A percentile compares a stretch with the other conserved stretches of the same genome.
Evolutionary conservation across 1,284 basidiomycete species (phyloP).

Genomic region (Tremellales sp.): DNA sequence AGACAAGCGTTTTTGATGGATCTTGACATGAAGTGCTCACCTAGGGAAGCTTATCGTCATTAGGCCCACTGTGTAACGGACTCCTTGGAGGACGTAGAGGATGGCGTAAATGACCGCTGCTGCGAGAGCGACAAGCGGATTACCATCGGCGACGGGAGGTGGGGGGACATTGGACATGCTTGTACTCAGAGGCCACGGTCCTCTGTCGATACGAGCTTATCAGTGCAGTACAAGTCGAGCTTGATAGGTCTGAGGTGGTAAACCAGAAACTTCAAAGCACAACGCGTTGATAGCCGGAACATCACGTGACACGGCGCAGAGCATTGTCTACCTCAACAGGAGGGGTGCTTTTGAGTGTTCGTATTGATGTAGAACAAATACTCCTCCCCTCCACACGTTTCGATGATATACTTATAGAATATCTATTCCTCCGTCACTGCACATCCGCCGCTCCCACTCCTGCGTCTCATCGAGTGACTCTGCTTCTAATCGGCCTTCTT

Average conservation of each 20-base stretch:
- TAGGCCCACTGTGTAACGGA: constrained; percentile 66
- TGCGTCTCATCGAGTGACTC: not conserved
- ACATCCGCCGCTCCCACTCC: not conserved
- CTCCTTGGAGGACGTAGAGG: constrained; percentile 73
- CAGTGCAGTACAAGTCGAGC: too few species aligned
- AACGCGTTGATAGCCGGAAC: too few species aligned
- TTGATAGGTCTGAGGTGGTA: too few species aligned
- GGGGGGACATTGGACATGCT: constrained; percentile 14
- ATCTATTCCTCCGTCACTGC: not conserved
- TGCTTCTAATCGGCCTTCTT: constrained; percentile 52
- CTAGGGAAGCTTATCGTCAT: constrained; percentile 74
- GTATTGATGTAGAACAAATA: too few species aligned
- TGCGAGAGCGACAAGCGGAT: constrained; percentile 67
- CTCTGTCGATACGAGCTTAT: too few species aligned
- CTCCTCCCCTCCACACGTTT: too few species aligned
- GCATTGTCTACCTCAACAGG: too few species aligned
- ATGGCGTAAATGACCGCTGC: constrained; percentile 83
- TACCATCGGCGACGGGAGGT: constrained; percentile 24
- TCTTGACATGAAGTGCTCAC: constrained; percentile 22
- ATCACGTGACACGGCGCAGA: too few species aligned
- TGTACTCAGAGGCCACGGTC: too few species aligned
- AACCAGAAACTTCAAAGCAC: too few species aligned
- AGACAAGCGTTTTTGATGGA: constrained; percentile 25
- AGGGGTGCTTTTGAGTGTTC: too few species aligned
- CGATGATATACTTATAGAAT: too few species aligned